phyloP scores from a whole-genome alignment of 2,329 filamentous ascomycete species.

The Ascochyta fabae region DNA sequence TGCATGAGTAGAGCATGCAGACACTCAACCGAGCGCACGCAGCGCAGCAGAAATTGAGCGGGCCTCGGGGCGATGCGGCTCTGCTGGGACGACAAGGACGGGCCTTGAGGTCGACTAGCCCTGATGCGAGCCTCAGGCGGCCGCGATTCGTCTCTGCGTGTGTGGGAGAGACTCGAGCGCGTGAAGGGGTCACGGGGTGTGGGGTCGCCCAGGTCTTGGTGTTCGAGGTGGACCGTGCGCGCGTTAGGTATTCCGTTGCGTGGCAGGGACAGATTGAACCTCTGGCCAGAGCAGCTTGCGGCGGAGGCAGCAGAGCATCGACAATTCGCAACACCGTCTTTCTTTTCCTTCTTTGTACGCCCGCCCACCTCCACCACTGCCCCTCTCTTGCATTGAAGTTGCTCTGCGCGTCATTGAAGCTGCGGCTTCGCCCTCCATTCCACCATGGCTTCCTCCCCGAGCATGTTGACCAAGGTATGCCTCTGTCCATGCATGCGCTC shows the following conservation, averaged over 20 bases:
- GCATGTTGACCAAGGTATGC: conserved; percentile 61
- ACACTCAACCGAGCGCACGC: conserved; percentile 29
- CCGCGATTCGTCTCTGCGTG: conserved; percentile 1
- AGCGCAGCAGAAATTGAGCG: conserved; percentile 29
- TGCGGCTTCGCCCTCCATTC: conserved; percentile 53
- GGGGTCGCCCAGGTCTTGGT: conserved; percentile 14
- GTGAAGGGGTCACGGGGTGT: conserved; percentile 26
- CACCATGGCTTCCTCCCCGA: conserved; percentile 56
- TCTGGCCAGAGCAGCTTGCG: conserved; percentile 42
- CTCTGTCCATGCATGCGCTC: conserved; percentile 20
- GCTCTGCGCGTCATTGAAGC: conserved; percentile 44
- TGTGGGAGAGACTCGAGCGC: not conserved
- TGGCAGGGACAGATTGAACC: conserved; percentile 44
- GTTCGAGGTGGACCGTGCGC: conserved; percentile 9
- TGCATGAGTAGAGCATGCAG: conserved; percentile 30
- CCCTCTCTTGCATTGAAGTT: conserved; percentile 39
- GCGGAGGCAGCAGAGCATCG: conserved; percentile 35
- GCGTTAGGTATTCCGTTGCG: conserved; percentile 29
- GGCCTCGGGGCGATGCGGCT: conserved; percentile 34
- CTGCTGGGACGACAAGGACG: conserved; percentile 17
- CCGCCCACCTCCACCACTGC: conserved; percentile 6
- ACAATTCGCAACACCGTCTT: conserved; percentile 29
- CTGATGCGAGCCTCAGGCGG: conserved; percentile 3
- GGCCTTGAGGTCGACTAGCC: conserved; percentile 12
- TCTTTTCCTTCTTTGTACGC: conserved; percentile 22